Evolutionary conservation across 2,329 filamentous ascomycete species (phyloP).

Genomic region (Coniochaeta prunicola): DNA sequence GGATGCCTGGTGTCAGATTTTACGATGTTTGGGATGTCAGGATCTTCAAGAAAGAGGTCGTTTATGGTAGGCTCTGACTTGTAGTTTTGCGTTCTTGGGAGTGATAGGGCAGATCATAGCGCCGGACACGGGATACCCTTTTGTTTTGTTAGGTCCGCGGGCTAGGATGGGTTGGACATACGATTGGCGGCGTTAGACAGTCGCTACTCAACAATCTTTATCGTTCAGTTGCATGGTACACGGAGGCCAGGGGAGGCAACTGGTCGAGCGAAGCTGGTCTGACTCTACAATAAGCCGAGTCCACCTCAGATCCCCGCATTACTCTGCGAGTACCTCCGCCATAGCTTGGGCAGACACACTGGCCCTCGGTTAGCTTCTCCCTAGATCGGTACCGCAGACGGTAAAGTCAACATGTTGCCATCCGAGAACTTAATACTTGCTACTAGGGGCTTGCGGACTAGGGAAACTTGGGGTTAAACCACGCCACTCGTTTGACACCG

Average conservation of each 20-base stretch:
- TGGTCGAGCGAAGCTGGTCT: background rate
- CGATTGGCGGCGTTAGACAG: background rate
- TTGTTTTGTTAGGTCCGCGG: background rate
- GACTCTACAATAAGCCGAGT: background rate
- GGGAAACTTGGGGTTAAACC: background rate
- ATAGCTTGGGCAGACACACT: background rate
- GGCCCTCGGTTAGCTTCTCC: background rate
- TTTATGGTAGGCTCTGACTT: slow-evolving; percentile 31
- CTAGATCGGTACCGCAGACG: background rate
- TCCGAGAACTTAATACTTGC: background rate
- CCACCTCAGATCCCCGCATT: background rate
- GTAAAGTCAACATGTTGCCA: background rate
- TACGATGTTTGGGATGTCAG: slow-evolving; percentile 39
- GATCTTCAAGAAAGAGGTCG: slow-evolving; percentile 53
- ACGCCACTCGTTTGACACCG: background rate
- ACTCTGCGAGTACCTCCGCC: background rate
- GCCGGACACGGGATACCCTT: background rate
- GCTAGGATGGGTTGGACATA: background rate
- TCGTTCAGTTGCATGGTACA: background rate
- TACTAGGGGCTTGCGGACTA: background rate
- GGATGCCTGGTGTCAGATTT: slow-evolving; percentile 31
- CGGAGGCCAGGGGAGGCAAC: background rate
- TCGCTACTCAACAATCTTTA: background rate
- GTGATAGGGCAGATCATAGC: background rate
- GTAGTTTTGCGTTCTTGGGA: background rate